These are phyloP conservation scores for Musa acuminata DNA, from an alignment of 176 grass and related monocot genomes.

Conservation along the genomic window DNA sequence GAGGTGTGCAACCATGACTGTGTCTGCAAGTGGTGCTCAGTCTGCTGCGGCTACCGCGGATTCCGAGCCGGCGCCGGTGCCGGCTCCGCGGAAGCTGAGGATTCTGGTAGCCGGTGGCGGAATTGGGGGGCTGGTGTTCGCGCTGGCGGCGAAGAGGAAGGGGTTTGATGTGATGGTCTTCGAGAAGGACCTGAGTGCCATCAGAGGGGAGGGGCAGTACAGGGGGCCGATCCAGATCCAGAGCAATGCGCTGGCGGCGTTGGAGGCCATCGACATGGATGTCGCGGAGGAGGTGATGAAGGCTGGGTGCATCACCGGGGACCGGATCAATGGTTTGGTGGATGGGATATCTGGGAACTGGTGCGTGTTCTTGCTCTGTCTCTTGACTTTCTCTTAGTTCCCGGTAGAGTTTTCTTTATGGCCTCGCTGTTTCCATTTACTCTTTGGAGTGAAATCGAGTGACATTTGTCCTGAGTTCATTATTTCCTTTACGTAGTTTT, in stretches of 20 bases:
- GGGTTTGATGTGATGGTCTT: constrained; percentile 95
- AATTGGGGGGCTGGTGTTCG: constrained; percentile 77
- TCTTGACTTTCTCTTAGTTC: not conserved
- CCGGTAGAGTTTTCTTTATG: no score
- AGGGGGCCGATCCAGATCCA: constrained; percentile 95
- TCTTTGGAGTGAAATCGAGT: no score
- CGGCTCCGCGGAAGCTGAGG: constrained; percentile 26
- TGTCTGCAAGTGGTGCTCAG: not conserved
- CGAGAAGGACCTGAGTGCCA: constrained; percentile 79
- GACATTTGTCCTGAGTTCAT: no score
- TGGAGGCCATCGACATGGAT: constrained; percentile 79
- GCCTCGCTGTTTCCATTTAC: no score
- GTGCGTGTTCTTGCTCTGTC: constrained; percentile 2
- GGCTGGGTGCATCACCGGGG: constrained; percentile 78
- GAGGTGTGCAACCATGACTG: not conserved
- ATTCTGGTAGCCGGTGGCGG: constrained; percentile 86
- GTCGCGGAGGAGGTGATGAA: constrained; percentile 88
- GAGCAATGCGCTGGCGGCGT: constrained; percentile 85
- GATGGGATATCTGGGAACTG: constrained; percentile 86
- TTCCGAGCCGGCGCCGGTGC: not conserved
- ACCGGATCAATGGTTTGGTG: constrained; percentile 95
- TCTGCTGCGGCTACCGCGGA: not conserved
- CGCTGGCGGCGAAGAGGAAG: constrained; percentile 71
- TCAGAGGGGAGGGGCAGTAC: constrained; percentile 90
- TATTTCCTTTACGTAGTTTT: no score